These are phyloP conservation scores for Metschnikowia borealis DNA, from an alignment of 805 yeast species.

Conservation along the genomic window DNA sequence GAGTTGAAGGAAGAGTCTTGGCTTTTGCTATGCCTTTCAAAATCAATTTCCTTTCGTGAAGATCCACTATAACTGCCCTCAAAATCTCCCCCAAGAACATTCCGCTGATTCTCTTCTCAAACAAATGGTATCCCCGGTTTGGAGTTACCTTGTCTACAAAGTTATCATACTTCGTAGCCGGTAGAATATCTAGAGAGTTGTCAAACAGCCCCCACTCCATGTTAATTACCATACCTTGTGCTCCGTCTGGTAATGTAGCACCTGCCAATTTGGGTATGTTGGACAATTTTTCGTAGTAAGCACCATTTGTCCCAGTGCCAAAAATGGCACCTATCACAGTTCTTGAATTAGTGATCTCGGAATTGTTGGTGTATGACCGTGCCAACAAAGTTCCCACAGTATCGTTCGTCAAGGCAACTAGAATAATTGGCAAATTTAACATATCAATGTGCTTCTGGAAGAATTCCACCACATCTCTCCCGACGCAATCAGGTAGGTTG, in stretches of 20 bases:
- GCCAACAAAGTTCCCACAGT: conserved; percentile 92
- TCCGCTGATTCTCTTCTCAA: conserved; percentile 89
- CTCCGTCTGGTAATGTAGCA: conserved; percentile 26
- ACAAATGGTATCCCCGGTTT: conserved; percentile 84
- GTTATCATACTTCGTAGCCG: conserved; percentile 73
- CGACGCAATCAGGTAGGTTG: conserved; percentile 79
- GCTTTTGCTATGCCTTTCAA: conserved; percentile 48
- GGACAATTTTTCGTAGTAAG: conserved; percentile 75
- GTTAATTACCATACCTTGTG: conserved; percentile 73
- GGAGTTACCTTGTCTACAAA: conserved; percentile 69
- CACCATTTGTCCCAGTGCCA: conserved; percentile 98
- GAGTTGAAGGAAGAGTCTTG: conserved; percentile 47
- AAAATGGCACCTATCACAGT: conserved; percentile 87
- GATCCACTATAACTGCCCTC: conserved; percentile 68
- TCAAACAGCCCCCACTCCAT: conserved; percentile 99
- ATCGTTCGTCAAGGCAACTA: conserved; percentile 91
- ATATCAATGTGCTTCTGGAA: conserved; percentile 67
- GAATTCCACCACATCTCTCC: conserved; percentile 71
- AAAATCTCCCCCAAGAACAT: conserved; percentile 90
- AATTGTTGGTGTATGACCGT: conserved; percentile 72
- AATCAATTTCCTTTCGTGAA: conserved; percentile 54
- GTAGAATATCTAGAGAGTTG: conserved; percentile 70
- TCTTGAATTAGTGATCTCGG: conserved; percentile 59
- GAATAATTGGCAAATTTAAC: conserved; percentile 57
- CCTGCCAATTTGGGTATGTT: conserved; percentile 69